phyloP scores from a whole-genome alignment of 225 moss, liverwort and hornwort species.

The Bryum argenteum region DNA sequence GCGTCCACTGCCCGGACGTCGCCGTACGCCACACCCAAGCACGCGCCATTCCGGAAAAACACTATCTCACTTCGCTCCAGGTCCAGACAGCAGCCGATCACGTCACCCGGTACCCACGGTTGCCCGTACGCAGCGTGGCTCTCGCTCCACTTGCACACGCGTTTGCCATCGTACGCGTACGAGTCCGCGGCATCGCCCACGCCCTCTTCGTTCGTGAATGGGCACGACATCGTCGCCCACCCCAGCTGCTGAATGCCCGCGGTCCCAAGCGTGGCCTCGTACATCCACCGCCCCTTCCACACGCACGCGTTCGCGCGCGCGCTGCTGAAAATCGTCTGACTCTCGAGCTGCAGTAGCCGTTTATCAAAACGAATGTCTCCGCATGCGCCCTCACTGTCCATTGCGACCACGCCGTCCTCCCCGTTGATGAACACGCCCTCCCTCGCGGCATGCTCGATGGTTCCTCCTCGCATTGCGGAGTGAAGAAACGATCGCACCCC shows the following conservation, averaged over 20 bases:
- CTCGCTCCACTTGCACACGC: constrained; percentile 82
- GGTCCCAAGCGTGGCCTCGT: constrained; percentile 93
- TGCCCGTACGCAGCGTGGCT: constrained; percentile 68
- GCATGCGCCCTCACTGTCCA: constrained; percentile 68
- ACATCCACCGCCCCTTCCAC: constrained; percentile 98
- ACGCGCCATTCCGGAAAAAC: constrained; percentile 79
- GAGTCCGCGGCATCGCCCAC: constrained; percentile 94
- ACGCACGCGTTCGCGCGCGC: constrained; percentile 85
- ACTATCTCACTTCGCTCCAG: constrained; percentile 66
- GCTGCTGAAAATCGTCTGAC: constrained; percentile 91
- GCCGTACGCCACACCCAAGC: constrained; percentile 88
- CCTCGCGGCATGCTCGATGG: constrained; percentile 28
- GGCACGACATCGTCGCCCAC: constrained; percentile 89
- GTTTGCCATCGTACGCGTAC: constrained; percentile 92
- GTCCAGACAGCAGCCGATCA: constrained; percentile 97
- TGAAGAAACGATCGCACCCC: constrained; percentile 58
- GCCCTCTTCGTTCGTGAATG: constrained; percentile 86
- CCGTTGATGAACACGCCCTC: constrained; percentile 62
- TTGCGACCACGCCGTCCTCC: constrained; percentile 68
- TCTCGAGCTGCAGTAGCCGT: constrained; percentile 68
- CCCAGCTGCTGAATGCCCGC: constrained; percentile 98
- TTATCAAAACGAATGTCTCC: constrained; percentile 72
- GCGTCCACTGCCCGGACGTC: constrained; percentile 59
- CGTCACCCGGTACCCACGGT: constrained; percentile 90
- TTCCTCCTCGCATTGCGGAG: constrained; percentile 46